Conservation (phyloP, 192 early-diverging fungal species). For the Coemansia sp. region DNA sequence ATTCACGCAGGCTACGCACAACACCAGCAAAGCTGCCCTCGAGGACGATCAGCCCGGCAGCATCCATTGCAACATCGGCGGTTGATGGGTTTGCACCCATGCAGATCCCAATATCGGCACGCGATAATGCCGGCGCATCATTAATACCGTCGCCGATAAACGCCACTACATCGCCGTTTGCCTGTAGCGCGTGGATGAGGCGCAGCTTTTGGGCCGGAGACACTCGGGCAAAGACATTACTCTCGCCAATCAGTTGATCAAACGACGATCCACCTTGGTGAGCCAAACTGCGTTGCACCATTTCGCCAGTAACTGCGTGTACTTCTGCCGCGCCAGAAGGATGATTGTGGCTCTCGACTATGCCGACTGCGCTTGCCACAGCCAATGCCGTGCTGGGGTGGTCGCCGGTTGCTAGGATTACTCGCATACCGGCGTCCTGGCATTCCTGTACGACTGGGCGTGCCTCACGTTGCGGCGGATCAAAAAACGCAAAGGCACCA, state of each 20-base stretch:
- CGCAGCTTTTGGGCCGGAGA: slow-evolving; percentile 41
- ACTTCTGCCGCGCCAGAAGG: slow-evolving; percentile 10
- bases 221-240: slow-evolving; percentile 45
- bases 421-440: slow-evolving; percentile 46
- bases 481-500: slow-evolving; percentile 46
- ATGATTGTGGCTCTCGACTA: slow-evolving; percentile 14
- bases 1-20: slow-evolving; percentile 32
- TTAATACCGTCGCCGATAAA: slow-evolving; percentile 83
- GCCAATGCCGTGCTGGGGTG: slow-evolving; percentile 40
- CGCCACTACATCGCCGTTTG: slow-evolving; percentile 40
- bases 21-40: slow-evolving; percentile 33
- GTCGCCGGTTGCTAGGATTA: slow-evolving; percentile 48
- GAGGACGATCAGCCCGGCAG: slow-evolving; percentile 35
- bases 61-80: slow-evolving; percentile 59
- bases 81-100: slow-evolving; percentile 68
- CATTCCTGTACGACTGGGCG: slow-evolving; percentile 33
- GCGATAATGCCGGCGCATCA: slow-evolving; percentile 81
- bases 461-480: slow-evolving; percentile 46
- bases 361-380: slow-evolving; percentile 39
- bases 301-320: slow-evolving; percentile 44
- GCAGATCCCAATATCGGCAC: slow-evolving; percentile 80
- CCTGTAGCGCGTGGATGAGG: slow-evolving; percentile 36
- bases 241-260: slow-evolving; percentile 31
- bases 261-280: slow-evolving; percentile 25
- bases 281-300: slow-evolving; percentile 31